Percentiles rank a stretch among this genome's conserved stretches.
These are phyloP conservation scores for Plasmodium blacklocki DNA, from an alignment of 169 alveolate species.

Conservation along the genomic window DNA sequence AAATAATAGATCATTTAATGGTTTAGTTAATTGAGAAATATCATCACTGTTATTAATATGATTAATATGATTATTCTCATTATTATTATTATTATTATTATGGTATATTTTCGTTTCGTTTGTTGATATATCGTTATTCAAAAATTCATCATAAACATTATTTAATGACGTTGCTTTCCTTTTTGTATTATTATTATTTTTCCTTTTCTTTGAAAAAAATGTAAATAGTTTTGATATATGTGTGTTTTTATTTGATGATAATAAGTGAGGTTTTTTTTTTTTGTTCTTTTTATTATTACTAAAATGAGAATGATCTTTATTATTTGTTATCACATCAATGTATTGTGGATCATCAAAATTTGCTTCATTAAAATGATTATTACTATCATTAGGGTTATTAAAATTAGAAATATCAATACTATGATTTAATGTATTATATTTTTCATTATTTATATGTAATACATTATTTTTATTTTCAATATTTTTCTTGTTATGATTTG, in stretches of 20 bases:
- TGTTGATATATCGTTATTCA: no score
- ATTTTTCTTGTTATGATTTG: slow-evolving; percentile 6
- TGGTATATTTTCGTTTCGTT: no score
- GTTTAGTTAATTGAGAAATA: no score
- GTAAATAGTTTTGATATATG: slow-evolving; percentile 28
- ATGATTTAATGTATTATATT: background rate
- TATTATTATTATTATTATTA: background rate
- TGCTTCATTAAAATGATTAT: background rate
- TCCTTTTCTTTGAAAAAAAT: slow-evolving; percentile 40
- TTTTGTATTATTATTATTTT: slow-evolving; percentile 4
- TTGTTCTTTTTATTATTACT: slow-evolving; percentile 10
- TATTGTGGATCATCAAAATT: background rate
- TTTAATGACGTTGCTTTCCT: background rate
- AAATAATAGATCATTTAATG: no score
- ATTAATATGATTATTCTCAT: slow-evolving; percentile 2
- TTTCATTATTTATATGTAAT: background rate
- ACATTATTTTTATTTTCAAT: background rate
- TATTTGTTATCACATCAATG: background rate
- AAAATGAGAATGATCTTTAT: background rate
- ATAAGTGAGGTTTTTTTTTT: background rate
- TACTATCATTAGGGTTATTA: background rate
- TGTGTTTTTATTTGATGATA: slow-evolving; percentile 16
- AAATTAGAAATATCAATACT: background rate
- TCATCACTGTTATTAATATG: background rate
- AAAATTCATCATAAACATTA: no score